Evolutionary conservation across 2,329 filamentous ascomycete genomes (phyloP).

Genomic region (Cercospora sp.): DNA sequence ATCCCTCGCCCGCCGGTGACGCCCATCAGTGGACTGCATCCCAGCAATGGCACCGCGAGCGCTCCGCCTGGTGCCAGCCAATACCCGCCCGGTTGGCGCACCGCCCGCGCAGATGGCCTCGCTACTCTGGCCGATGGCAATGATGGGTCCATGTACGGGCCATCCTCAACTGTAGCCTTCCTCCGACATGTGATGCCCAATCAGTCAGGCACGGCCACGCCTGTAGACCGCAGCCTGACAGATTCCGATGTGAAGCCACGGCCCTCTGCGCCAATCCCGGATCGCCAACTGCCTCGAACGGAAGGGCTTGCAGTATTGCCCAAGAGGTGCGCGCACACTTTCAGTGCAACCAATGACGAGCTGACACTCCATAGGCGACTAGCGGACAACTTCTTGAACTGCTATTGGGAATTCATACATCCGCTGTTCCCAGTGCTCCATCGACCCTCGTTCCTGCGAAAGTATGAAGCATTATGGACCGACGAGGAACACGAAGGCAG

Average conservation of each 20-base stretch:
- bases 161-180: slow-evolving; percentile 32
- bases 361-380: slow-evolving; percentile 20
- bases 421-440: slow-evolving; percentile 34
- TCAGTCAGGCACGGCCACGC: slow-evolving; percentile 15
- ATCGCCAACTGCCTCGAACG: slow-evolving; percentile 20
- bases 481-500: slow-evolving; percentile 15
- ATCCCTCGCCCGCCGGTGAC: neutral
- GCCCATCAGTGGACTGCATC: neutral
- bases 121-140: slow-evolving; percentile 26
- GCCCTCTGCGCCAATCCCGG: slow-evolving; percentile 18
- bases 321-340: slow-evolving; percentile 5
- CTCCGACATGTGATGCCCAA: slow-evolving; percentile 28
- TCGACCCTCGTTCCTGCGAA: slow-evolving; percentile 29
- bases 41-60: slow-evolving; percentile 3
- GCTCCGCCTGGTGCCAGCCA: neutral
- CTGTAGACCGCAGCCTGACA: slow-evolving; percentile 14
- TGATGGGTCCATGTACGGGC: slow-evolving; percentile 28
- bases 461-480: slow-evolving; percentile 30
- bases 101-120: slow-evolving; percentile 25
- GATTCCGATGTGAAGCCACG: slow-evolving; percentile 16
- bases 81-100: slow-evolving; percentile 4
- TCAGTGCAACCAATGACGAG: neutral
- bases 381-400: slow-evolving; percentile 32
- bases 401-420: slow-evolving; percentile 34
- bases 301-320: slow-evolving; percentile 30